Percentiles rank a stretch among this genome's conserved stretches.
Conservation (phyloP, 1,139 yeast species). For the Pneumocystis oryctolagi region DNA sequence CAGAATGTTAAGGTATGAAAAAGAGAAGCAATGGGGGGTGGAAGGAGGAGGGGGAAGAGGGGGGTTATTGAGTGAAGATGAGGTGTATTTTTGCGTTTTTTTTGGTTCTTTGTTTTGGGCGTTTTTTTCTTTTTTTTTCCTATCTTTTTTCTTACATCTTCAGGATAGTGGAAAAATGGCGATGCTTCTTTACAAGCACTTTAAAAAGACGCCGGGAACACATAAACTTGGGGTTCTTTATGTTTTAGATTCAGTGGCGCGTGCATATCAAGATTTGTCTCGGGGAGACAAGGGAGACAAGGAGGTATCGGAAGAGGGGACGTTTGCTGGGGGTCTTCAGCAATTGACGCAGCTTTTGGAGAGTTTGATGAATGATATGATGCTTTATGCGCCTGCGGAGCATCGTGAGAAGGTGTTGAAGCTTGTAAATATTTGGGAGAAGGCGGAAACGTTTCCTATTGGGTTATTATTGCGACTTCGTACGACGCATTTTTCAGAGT, state of each 20-base stretch:
- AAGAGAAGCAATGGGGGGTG: not conserved
- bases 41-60: not conserved
- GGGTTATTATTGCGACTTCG: slow-evolving; percentile 17
- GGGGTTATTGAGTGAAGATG: too few species aligned
- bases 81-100: too few species aligned
- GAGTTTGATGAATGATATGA: slow-evolving; percentile 22
- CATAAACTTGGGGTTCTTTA: slow-evolving; percentile 85
- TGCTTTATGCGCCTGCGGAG: slow-evolving; percentile 18
- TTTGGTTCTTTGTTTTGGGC: not conserved
- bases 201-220: slow-evolving; percentile 40
- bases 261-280: slow-evolving; percentile 71
- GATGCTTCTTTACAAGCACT: not conserved
- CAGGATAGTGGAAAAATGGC: not conserved
- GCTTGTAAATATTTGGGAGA: slow-evolving; percentile 83
- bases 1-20: slow-evolving; percentile 38
- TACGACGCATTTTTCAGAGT: slow-evolving; percentile 8
- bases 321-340: slow-evolving; percentile 59
- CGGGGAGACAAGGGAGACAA: slow-evolving; percentile 37
- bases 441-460: slow-evolving; percentile 60
- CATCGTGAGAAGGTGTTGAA: slow-evolving; percentile 53
- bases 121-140: not conserved
- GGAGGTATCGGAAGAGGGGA: slow-evolving; percentile 41
- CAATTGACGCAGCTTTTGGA: slow-evolving; percentile 24
- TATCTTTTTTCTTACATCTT: not conserved
- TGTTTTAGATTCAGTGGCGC: slow-evolving; percentile 80